phyloP scores from a whole-genome alignment of 805 yeast genomes.

The Kuraishia floccosa region DNA sequence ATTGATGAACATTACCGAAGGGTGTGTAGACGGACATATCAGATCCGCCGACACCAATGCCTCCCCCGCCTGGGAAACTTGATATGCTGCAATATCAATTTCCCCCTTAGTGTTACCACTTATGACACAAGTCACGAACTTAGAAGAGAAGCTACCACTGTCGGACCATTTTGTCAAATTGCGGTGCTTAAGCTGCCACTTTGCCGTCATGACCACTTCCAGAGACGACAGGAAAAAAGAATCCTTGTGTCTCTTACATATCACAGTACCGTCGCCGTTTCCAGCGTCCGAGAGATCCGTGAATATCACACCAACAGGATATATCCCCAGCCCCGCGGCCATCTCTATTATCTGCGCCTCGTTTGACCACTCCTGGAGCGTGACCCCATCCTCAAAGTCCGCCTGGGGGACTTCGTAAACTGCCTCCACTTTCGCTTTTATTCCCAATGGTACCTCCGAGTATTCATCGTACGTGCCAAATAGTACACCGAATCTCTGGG shows the following conservation, averaged over 20 bases:
- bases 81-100: constrained; percentile 85
- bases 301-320: constrained; percentile 73
- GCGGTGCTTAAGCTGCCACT: constrained; percentile 57
- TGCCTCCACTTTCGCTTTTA: constrained; percentile 88
- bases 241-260: constrained; percentile 87
- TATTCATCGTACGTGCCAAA: constrained; percentile 75
- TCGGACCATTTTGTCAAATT: constrained; percentile 54
- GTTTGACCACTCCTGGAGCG: constrained; percentile 43
- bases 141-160: constrained; percentile 64
- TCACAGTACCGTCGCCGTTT: constrained; percentile 74
- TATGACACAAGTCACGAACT: constrained; percentile 86
- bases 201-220: constrained; percentile 77
- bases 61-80: constrained; percentile 81
- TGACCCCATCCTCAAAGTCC: constrained; percentile 78
- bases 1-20: constrained; percentile 74
- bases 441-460: constrained; percentile 82
- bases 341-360: constrained; percentile 40
- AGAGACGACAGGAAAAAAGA: constrained; percentile 84
- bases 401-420: constrained; percentile 89
- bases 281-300: constrained; percentile 90
- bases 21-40: constrained; percentile 81
- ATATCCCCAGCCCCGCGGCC: constrained; percentile 49
- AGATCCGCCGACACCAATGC: constrained; percentile 80
- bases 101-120: constrained; percentile 85
- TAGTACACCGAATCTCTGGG: constrained; percentile 77